Percentiles rank a stretch among this genome's conserved stretches.
These are phyloP conservation scores for Vanrija humicola DNA, from an alignment of 1,284 basidiomycete species.

Conservation along the genomic window DNA sequence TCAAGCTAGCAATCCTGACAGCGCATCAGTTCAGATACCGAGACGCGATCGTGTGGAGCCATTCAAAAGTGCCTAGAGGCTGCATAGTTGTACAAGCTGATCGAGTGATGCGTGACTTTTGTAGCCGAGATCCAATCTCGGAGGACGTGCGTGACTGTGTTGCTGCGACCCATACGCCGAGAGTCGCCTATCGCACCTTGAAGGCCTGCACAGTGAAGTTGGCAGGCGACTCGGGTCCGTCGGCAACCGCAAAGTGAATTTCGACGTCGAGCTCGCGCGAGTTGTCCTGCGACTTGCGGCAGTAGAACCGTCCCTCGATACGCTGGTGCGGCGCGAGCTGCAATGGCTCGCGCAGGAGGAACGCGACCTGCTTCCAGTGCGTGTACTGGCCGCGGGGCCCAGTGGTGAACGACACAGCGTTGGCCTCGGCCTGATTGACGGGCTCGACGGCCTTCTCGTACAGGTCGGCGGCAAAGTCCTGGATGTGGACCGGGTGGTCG, in stretches of 20 bases:
- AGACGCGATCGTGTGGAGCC: no score
- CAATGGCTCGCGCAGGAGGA: slow-evolving; percentile 78
- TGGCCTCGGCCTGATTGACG: slow-evolving; percentile 22
- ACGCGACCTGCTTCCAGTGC: slow-evolving; percentile 98
- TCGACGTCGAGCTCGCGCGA: slow-evolving; percentile 86
- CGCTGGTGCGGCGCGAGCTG: slow-evolving; percentile 64
- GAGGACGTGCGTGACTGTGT: no score
- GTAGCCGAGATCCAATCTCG: no score
- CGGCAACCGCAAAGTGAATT: slow-evolving; percentile 60
- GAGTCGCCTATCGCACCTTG: slow-evolving; percentile 26
- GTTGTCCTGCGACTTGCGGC: slow-evolving; percentile 75
- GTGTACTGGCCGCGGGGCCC: slow-evolving; percentile 77
- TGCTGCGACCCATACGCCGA: background rate
- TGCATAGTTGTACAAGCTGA: no score
- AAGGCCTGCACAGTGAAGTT: slow-evolving; percentile 30
- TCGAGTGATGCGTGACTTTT: no score
- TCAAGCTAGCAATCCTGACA: no score
- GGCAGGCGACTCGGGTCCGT: slow-evolving; percentile 11
- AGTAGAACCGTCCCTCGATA: slow-evolving; percentile 75
- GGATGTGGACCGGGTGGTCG: slow-evolving; percentile 32
- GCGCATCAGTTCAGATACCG: no score
- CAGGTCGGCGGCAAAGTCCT: slow-evolving; percentile 31
- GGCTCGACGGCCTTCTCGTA: slow-evolving; percentile 23
- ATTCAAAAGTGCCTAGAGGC: no score
- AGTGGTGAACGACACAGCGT: slow-evolving; percentile 74